Evolutionary conservation across 768 basidiomycete species (phyloP), one percentile per base, ranked within the genome.

Genomic region (Termitomyces sp.): DNA sequence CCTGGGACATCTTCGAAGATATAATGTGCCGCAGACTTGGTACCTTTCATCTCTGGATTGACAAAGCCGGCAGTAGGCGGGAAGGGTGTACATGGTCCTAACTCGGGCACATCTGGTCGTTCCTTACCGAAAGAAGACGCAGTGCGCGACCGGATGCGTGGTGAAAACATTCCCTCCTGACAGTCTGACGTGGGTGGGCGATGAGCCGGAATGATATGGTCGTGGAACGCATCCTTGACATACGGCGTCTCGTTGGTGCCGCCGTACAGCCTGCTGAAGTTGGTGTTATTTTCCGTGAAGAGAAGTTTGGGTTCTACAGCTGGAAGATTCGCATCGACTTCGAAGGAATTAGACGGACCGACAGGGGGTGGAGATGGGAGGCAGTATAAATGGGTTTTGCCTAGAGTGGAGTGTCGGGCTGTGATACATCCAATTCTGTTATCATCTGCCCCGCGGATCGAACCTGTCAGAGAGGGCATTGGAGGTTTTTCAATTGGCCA

Each of bases 231-330:
- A 70, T 99, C 97, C 76, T 99, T 99, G 69, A 92, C 91, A 69
- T 88, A 95, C 2, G 84, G 82, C 0, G 87, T 86, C 56, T 83
- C 79, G 77, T 99, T 99, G 66, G 87, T 79, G 7, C 92, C 95
- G 25, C 88, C 90, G 72, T 98, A 99, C 31, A 99, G 81, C 57
- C 97, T 85, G 70, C 82, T 82, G 72, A 89, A 96, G 80, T 99
- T 99, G 63, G 96, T 97, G 71, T 98, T 92, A 73, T 98, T 99
- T 68, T 98, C 96, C 14, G 95, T 96, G 73, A 99, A 99, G 17
- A 98, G 73, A 40, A 99, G 78, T 9, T 92, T 87, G 0, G 97
- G 96, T 47, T 90, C 85, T 20, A 94, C 82, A 36, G 84, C 81
- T 47, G 89, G 89, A 40, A 81, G 79, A 14, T 86, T 86, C 25